Conservation (phyloP, 345 rosid genomes). For the Raphanus raphanistrum region DNA sequence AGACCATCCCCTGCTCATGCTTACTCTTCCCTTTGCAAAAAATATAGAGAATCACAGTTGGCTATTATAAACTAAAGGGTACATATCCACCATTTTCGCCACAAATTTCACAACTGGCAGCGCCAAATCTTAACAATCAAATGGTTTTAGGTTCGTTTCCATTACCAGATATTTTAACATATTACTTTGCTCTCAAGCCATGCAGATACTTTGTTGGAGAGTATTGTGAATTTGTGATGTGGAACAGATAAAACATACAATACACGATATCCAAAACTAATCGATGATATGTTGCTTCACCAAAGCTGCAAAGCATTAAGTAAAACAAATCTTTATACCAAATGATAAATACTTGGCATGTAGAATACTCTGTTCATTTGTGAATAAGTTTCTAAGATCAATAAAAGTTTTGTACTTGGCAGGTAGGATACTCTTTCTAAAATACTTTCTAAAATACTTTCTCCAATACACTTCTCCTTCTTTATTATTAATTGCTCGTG, state of each 20-base stretch:
- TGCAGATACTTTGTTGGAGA: too few relatives aligned
- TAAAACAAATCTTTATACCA: background rate
- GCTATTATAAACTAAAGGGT: background rate
- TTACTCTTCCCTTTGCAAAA: background rate
- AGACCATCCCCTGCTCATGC: background rate
- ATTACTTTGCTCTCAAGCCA: too few relatives aligned
- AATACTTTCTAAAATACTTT: too few relatives aligned
- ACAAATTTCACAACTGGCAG: background rate
- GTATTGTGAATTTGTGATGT: too few relatives aligned
- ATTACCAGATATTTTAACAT: too few relatives aligned
- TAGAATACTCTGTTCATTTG: background rate
- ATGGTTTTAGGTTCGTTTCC: too few relatives aligned
- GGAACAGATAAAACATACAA: too few relatives aligned
- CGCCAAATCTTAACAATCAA: too few relatives aligned
- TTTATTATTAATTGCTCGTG: too few relatives aligned
- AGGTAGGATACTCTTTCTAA: too few relatives aligned
- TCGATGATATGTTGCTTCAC: background rate
- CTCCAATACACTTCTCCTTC: too few relatives aligned
- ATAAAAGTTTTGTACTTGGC: background rate
- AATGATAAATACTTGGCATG: background rate
- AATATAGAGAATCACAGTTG: background rate
- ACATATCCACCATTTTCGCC: background rate
- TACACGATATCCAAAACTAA: too few relatives aligned
- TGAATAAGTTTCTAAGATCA: background rate
- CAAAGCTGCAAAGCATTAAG: background rate